Evolutionary conservation across 306 rosid species (phyloP), one percentile per base, ranked within the genome.

Genomic region (Vachellia pachyceras): DNA sequence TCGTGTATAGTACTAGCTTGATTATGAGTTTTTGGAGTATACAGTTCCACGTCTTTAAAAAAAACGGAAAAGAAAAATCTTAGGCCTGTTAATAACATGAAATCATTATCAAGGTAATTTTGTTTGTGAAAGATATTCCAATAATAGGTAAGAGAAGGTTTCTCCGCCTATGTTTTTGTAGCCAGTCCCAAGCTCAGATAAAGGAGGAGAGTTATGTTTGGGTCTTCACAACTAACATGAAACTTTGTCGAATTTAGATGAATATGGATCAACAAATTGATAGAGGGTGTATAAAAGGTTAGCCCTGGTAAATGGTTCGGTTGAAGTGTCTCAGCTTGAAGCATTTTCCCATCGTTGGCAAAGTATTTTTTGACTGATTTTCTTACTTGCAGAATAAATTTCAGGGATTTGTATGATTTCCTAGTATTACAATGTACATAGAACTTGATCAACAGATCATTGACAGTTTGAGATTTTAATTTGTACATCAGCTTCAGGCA

Each of bases 121-220:
- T 78, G 15, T 69, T 78, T 86, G 68, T 58, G 45, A 46, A 81
- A 72, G 78, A 81, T 79, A 33, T 63, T 79, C n/a, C 33, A 29
- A 29, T 29, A 29, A 29, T 29, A 29, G 2, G 33, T 29, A 29
- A 29, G 1, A 29, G 2, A 29, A 2, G 33, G 33, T 29, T 1
- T 29, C 33, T 29, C 33, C 33, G 33, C 33, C 33, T 29, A 29
- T 29, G 33, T 29, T 29, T 29, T 29, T 29, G 33, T 29, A 29
- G 33, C 33, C 1, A 29, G 33, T 29, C 33, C 33, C 33, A 29
- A 29, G 33, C 33, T 29, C 33, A 29, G 33, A 29, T 29, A 29
- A 29, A 29, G 33, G 33, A n/a, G n/a, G n/a, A 29, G 33, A 29
- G 33, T 29, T 29, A 0, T 29, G 2, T 29, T 29, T 29, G 33